Conservation (phyloP, 805 yeast genomes). For the Saccharomyces kudriavzevii region DNA sequence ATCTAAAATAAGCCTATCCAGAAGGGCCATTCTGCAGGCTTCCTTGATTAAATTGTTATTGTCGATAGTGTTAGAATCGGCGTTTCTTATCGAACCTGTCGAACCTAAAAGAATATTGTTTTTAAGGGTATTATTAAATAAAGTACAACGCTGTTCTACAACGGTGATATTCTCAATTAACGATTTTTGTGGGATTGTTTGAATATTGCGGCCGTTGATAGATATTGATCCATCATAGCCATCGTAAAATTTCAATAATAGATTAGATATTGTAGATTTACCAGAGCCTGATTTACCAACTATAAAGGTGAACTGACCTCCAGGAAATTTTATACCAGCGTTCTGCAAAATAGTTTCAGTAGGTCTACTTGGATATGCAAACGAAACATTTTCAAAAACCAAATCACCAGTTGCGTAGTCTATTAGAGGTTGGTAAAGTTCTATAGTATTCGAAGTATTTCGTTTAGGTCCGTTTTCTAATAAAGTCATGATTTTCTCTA, state of each 20-base stretch:
- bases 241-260: conserved; percentile 54
- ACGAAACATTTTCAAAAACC: conserved; percentile 47
- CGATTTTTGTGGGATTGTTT: conserved; percentile 41
- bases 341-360: conserved; percentile 39
- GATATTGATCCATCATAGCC: conserved; percentile 46
- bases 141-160: conserved; percentile 61
- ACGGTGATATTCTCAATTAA: conserved; percentile 55
- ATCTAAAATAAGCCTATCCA: conserved; percentile 40
- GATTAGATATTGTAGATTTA: conserved; percentile 68
- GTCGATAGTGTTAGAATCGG: conserved; percentile 17
- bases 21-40: conserved; percentile 46
- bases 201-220: conserved; percentile 47
- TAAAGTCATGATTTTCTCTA: conserved; percentile 39
- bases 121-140: conserved; percentile 56
- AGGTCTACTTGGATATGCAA: conserved; percentile 55
- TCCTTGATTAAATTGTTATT: conserved; percentile 24
- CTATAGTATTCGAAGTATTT: not conserved
- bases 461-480: conserved; percentile 17
- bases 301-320: conserved; percentile 47
- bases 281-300: conserved; percentile 92
- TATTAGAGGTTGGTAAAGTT: too few species aligned
- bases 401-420: conserved; percentile 25
- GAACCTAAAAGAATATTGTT: conserved; percentile 56
- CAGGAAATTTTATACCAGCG: conserved; percentile 39
- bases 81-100: conserved; percentile 12